phyloP scores from a whole-genome alignment of 2,329 filamentous ascomycete genomes.

The Acrodontium crateriforme region DNA sequence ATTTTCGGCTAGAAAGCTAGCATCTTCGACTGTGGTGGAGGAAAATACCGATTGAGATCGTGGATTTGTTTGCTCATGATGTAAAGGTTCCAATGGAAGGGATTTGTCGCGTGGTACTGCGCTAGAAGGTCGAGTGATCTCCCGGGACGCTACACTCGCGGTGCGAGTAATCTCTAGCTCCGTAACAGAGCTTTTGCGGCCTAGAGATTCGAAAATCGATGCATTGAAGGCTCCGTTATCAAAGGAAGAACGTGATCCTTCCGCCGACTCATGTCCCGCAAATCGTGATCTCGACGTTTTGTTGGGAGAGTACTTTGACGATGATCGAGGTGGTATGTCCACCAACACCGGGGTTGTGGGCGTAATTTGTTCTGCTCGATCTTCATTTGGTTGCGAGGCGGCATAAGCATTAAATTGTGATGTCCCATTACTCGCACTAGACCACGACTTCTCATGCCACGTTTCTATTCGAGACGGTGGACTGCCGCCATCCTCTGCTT shows the following conservation, averaged over 20 bases:
- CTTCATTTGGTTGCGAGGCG: conserved; percentile 13
- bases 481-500: conserved; percentile 55
- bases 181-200: conserved; percentile 10
- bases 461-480: conserved; percentile 1
- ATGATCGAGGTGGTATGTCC: conserved; percentile 1
- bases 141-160: background rate
- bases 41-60: too few relatives aligned
- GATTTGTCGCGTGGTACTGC: background rate
- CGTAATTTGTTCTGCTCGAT: conserved; percentile 8
- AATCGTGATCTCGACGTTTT: conserved; percentile 19
- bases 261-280: conserved; percentile 16
- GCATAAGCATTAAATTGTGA: conserved; percentile 6
- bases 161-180: conserved; percentile 4
- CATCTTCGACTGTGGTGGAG: too few relatives aligned
- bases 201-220: too few relatives aligned
- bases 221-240: too few relatives aligned
- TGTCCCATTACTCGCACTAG: background rate
- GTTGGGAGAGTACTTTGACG: conserved; percentile 5
- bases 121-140: background rate
- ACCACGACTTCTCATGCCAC: background rate
- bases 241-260: too few relatives aligned
- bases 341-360: conserved; percentile 10
- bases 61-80: too few relatives aligned
- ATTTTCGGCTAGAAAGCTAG: background rate
- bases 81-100: background rate